Evolutionary conservation across 179 eudicot genomes (phyloP).

Genomic region (Beta lomatogona): DNA sequence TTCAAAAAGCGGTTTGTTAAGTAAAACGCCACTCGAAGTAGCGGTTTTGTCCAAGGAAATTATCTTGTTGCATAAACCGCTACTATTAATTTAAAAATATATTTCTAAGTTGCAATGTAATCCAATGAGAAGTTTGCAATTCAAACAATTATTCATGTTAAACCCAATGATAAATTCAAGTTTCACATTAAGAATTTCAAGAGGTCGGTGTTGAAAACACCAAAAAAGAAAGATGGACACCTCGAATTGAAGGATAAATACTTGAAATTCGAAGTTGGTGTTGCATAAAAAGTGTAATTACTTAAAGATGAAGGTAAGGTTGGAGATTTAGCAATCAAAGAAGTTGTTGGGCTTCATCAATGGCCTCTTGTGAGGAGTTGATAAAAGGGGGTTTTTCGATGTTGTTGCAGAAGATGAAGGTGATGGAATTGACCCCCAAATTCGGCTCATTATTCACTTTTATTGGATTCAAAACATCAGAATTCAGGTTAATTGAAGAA

Average conservation of each 20-base stretch:
- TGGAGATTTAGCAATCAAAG: slow-evolving; percentile 40
- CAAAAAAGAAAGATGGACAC: slow-evolving; percentile 35
- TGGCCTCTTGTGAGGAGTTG: slow-evolving; percentile 54
- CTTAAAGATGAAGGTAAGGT: slow-evolving; percentile 40
- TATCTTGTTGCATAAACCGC: no score
- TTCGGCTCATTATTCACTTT: slow-evolving; percentile 37
- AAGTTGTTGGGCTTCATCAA: slow-evolving; percentile 44
- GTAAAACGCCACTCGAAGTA: no score
- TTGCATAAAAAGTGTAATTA: slow-evolving; percentile 42
- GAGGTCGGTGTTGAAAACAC: no score
- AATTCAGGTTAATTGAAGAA: slow-evolving; percentile 27
- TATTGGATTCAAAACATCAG: slow-evolving; percentile 30
- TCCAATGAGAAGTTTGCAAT: no score
- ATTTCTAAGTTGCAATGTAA: no score
- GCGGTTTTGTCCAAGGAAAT: no score
- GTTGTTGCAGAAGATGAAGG: slow-evolving; percentile 36
- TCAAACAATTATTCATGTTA: no score
- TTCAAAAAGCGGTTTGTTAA: no score
- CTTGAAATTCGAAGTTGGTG: slow-evolving; percentile 39
- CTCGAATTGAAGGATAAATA: slow-evolving; percentile 31
- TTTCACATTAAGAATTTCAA: no score
- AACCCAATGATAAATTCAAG: no score
- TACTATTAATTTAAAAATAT: no score
- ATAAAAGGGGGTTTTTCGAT: slow-evolving; percentile 29
- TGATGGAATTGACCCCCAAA: slow-evolving; percentile 30